A percentile compares a stretch with the other conserved stretches of the same genome.
phyloP scores from a whole-genome alignment of 148 eudicot species.

The Mesembryanthemum crystallinum region DNA sequence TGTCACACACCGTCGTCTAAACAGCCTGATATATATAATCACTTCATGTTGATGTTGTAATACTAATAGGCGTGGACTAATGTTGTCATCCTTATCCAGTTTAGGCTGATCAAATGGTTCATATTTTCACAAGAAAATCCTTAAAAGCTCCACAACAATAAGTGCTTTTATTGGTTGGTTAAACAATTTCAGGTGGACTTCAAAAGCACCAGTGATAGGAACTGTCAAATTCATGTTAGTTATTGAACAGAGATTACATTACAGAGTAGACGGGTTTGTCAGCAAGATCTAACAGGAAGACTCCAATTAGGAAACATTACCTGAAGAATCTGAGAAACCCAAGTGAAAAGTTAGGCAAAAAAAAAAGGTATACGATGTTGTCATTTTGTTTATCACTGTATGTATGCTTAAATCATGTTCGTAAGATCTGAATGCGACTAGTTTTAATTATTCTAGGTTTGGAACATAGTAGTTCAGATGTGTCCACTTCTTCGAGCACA shows the following conservation, averaged over 20 bases:
- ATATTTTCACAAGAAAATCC: too few relatives aligned
- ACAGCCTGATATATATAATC: neutral
- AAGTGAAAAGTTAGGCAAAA: slow-evolving; percentile 43
- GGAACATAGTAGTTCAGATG: slow-evolving; percentile 33
- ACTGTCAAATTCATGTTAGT: slow-evolving; percentile 38
- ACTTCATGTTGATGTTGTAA: neutral
- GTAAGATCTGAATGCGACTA: neutral
- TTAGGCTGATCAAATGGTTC: neutral
- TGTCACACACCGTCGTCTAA: neutral
- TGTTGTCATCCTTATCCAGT: too few relatives aligned
- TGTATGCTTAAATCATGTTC: neutral
- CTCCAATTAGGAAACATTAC: slow-evolving; percentile 29
- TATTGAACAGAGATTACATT: slow-evolving; percentile 35
- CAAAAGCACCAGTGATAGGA: slow-evolving; percentile 38
- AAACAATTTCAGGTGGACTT: slow-evolving; percentile 55
- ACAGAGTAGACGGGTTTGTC: slow-evolving; percentile 39
- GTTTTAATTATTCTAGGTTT: slow-evolving; percentile 1
- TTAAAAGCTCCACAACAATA: neutral
- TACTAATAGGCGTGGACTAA: neutral
- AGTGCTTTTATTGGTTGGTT: slow-evolving; percentile 3
- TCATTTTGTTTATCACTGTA: neutral
- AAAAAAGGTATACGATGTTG: slow-evolving; percentile 51
- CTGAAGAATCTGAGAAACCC: slow-evolving; percentile 41
- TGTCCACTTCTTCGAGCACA: slow-evolving; percentile 33
- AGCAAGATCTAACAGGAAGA: slow-evolving; percentile 46